Evolutionary conservation across 352 stramenopile species (phyloP), one percentile per base, ranked within the genome.

Genomic region (Phytophthora ramorum): DNA sequence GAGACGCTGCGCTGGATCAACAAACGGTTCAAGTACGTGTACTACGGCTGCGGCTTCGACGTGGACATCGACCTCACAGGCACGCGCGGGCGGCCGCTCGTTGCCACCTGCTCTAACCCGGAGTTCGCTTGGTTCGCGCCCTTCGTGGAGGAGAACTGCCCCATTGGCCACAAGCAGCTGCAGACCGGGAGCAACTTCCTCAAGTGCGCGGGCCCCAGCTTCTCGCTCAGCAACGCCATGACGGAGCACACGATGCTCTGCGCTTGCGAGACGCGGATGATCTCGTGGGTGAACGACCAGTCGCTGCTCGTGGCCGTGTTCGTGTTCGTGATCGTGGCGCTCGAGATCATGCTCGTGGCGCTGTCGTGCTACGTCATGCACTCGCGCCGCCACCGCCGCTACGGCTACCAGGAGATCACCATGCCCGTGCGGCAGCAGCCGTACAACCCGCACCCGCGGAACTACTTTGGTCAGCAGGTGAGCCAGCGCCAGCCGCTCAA

Each of bases 361-460:
- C 72, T 95, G 30, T 93, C 84, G 64, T 95, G 81, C 73, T 95
- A 95, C 71, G 78, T 95, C 45, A 91, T 95, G 66, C 89, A 87
- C 65, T 83, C 87, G 56, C 83, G 84, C 22, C 82, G 84, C 41
- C 53, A 77, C 62, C 79, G 85, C 26, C 84, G 82, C 46, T 77
- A 80, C 26, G 87, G 87, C 20, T 95, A 93, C 68, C 84, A 95
- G 65, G 83, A 95, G 70, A 95, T 95, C 54, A 88, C 84, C 17
- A 95, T 95, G 87, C 87, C 87, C 1, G 65, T 95, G 64, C 87
- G 86, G 47, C 77, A 85, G 58, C 82, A 91, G 56, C 81, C 81
- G 46, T 92, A 90, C 75, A 95, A 92, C 58, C 81, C 87, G 53
- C 83, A 93, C 71, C 83, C 83, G 43, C 82, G 85, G 57, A 91